phyloP scores from a whole-genome alignment of 140 eudicot genomes.

The Oenanthe javanica region DNA sequence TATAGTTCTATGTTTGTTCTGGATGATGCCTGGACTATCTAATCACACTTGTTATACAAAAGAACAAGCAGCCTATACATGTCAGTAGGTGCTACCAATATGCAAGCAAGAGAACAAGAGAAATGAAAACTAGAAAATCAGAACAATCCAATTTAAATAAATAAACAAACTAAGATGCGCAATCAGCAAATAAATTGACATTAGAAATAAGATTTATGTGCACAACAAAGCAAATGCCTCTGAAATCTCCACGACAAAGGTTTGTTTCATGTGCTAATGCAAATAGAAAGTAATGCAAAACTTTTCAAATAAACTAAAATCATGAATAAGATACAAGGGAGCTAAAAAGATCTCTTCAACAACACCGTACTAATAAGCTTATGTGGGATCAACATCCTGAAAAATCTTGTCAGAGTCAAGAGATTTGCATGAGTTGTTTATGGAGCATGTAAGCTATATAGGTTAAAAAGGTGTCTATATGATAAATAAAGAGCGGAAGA shows the following conservation, averaged over 20 bases:
- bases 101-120: background rate
- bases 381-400: background rate
- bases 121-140: background rate
- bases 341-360: background rate
- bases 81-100: background rate
- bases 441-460: background rate
- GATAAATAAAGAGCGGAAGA: background rate
- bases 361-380: background rate
- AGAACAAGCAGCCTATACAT: background rate
- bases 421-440: background rate
- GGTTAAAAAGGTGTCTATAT: background rate
- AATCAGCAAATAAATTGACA: background rate
- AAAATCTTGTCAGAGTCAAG: background rate
- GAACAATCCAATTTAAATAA: background rate
- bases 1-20: background rate
- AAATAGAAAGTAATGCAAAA: background rate
- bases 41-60: background rate
- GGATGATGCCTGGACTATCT: background rate
- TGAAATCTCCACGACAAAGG: background rate
- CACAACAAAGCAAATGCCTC: background rate
- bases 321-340: background rate
- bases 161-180: background rate
- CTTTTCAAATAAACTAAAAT: background rate
- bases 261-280: background rate
- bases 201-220: background rate